Base-by-base conservation (phyloP, 2,329 filamentous ascomycete genomes). In the Neofusicoccum parvum region DNA sequence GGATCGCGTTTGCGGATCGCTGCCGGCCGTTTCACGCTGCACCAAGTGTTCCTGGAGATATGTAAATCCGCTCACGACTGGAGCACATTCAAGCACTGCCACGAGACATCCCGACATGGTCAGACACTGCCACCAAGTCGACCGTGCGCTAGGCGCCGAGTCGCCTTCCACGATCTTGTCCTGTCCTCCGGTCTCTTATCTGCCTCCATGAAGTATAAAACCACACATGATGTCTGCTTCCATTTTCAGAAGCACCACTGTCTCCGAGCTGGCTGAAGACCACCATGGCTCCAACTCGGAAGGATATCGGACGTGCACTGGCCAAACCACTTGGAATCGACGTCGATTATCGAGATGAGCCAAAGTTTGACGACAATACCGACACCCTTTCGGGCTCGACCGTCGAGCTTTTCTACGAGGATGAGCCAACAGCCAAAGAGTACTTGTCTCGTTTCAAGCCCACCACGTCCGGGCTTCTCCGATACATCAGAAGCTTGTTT, bases 281-380 rank as follows among this genome's bases (percentile, higher is more conserved):
- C 43, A 5, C 5, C 1, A 75, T 76, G 74, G 71, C 75, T 65
- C 70, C 70, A 65, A 69, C 68, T 68, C 69, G 69, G 56, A 85
- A 84, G 70, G 89, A 89, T 76, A 70, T 90, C 69, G 90, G 92
- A 78, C 90, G 90, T 73, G 81, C 83, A 70, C 77, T 96, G 76
- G 94, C 93, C 75, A 95, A 92, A 77, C 84, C 83, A 67, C 83
- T 97, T 41, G 90, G 91, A 65, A 96, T 97, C 83, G 91, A 95
- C 76, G 81, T 96, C 36, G 82, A 91, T 67, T 87, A 90, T 68
- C 83, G 87, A 51, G 85, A 94, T 67, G 83, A 86, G 64, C 79
- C 82, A 49, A 80, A 80, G n/a, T 2, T 10, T 20, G 88, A 92
- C 58, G 85, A 88, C 49, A 83, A 92, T 58, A 90, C 93, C 0